Evolutionary conservation across 768 basidiomycete species (phyloP).

Genomic region (Pleurotus tuber-regium): DNA sequence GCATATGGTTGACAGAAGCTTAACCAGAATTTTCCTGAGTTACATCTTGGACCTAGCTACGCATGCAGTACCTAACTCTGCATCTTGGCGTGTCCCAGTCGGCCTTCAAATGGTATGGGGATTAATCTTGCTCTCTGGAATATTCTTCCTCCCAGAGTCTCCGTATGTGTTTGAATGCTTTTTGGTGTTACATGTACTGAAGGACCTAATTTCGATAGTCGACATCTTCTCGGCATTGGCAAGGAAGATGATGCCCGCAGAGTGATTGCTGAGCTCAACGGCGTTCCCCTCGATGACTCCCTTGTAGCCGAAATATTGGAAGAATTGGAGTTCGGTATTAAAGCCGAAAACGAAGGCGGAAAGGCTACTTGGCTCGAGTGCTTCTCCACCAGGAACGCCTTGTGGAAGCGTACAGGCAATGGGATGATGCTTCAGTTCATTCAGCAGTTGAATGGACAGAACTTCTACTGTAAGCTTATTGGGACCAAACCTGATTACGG

Average conservation of each 20-base stretch:
- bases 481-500: no score
- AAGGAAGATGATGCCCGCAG: conserved; percentile 50
- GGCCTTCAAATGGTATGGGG: conserved; percentile 75
- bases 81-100: conserved; percentile 75
- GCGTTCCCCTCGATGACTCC: conserved; percentile 54
- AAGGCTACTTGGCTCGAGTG: conserved; percentile 79
- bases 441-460: conserved; percentile 79
- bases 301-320: conserved; percentile 59
- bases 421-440: conserved; percentile 86
- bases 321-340: conserved; percentile 65
- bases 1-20: not conserved
- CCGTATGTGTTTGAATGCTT: conserved; percentile 45
- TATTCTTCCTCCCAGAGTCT: conserved; percentile 77
- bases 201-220: conserved; percentile 32
- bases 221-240: conserved; percentile 64
- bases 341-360: conserved; percentile 75
- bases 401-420: conserved; percentile 74
- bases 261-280: conserved; percentile 67
- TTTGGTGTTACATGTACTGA: not conserved
- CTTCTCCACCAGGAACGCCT: conserved; percentile 62
- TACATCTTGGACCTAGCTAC: conserved; percentile 71
- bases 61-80: conserved; percentile 50
- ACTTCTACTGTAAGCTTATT: conserved; percentile 62
- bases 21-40: conserved; percentile 62
- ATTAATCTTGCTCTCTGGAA: conserved; percentile 59